phyloP scores from a whole-genome alignment of 202 grass and related monocot species.

The Brachypodium distachyon region DNA sequence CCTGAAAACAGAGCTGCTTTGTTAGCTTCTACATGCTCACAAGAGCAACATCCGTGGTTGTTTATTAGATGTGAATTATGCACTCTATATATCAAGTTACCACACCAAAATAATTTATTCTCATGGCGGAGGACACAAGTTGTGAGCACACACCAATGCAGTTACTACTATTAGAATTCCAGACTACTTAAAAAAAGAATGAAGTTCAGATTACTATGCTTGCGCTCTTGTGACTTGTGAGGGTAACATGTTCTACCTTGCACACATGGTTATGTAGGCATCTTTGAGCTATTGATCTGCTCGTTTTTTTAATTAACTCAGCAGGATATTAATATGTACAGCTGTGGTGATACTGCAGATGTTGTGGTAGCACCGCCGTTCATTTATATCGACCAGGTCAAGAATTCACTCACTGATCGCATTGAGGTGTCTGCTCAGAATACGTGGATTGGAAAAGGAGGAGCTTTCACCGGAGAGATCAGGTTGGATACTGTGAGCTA shows the following conservation, averaged over 20 bases:
- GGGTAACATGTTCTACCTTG: background rate
- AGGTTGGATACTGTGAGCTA: slow-evolving; percentile 34
- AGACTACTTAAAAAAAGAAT: background rate
- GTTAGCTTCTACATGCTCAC: background rate
- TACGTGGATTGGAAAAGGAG: slow-evolving; percentile 86
- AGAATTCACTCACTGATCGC: slow-evolving; percentile 54
- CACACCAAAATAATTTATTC: background rate
- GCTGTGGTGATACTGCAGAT: slow-evolving; percentile 56
- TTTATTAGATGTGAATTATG: background rate
- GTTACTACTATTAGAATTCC: background rate
- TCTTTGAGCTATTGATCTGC: background rate
- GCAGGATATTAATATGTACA: slow-evolving; percentile 8
- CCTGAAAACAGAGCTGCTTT: background rate
- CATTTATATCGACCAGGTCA: slow-evolving; percentile 89
- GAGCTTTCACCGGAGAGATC: slow-evolving; percentile 94
- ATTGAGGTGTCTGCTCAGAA: slow-evolving; percentile 95
- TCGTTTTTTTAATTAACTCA: background rate
- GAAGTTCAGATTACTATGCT: background rate
- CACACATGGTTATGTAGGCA: background rate
- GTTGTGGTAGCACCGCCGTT: slow-evolving; percentile 95
- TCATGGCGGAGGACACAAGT: background rate
- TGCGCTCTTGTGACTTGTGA: background rate
- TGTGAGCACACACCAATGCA: background rate
- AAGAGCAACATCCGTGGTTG: background rate
- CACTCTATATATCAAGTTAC: background rate